Base-by-base conservation (phyloP, 1,284 basidiomycete species). In the Coniferiporia sulphurascens region DNA sequence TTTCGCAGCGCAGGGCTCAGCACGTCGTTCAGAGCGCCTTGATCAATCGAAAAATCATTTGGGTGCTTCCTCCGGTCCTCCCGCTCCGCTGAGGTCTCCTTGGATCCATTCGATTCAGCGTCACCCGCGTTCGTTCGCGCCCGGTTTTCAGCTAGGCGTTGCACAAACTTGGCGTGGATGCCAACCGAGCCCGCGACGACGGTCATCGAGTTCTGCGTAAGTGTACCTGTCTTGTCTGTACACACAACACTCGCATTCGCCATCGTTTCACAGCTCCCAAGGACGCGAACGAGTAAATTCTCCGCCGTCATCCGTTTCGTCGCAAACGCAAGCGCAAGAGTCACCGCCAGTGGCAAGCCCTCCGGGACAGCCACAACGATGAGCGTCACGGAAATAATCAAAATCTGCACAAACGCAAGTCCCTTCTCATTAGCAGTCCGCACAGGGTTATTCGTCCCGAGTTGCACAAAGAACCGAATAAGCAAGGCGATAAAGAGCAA, bases 261-360 rank as follows among this genome's bases (percentile, higher is more conserved):
- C 95, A 98, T 99, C 6, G 93, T 98, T 78, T 98, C 96, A 74
- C 96, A 99, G 27, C 93, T 94, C 12, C 93, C 91, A 38, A 99
- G 84, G 2, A 98, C 89, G 64, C 96, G 93, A 17, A 99, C 96
- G 51, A 99, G 85, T 0, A 99, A 78, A 62, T 96, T 96, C 72
- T 95, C 91, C 69, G 88, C 84, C 17, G 95, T 93, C 96, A 99
- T 99, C 32, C 95, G 87, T 70, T 93, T 95, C 50, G 96, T 99
- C 0, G 96, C 96, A 69, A 98, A 98, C 0, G 96, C 93, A 22
- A 99, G 80, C 0, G 97, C 96, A 48, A 99, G 84, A 0, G 95
- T 98, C 59, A 98, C 95, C 51, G 97, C 97, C 53, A 99, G 82
- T 12, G 96, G 96, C 9, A 99, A 79, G 73, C 95, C 92, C 85